phyloP scores from a whole-genome alignment of 495 filamentous ascomycete species.

The Penicillium verhagenii region DNA sequence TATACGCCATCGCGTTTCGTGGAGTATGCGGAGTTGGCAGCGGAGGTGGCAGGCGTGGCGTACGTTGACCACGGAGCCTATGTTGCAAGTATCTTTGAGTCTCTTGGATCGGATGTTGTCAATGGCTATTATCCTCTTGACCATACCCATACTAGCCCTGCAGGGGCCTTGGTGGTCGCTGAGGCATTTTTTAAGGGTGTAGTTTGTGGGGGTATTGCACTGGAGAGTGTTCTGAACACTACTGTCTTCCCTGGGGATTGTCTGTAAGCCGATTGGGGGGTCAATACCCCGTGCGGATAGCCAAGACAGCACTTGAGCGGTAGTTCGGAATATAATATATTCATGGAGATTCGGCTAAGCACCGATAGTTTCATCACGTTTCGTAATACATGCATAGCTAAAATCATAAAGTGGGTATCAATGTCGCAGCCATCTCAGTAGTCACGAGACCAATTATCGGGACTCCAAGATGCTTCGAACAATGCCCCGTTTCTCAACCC shows the following conservation, averaged over 20 bases:
- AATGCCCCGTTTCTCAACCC: slow-evolving; percentile 49
- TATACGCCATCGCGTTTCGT: slow-evolving; percentile 53
- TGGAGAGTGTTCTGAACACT: slow-evolving; percentile 34
- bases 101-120: slow-evolving; percentile 43
- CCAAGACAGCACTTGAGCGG: not conserved
- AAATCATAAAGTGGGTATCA: slow-evolving; percentile 1
- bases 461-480: slow-evolving; percentile 45
- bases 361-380: not conserved
- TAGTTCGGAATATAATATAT: not conserved
- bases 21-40: slow-evolving; percentile 53
- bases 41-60: slow-evolving; percentile 39
- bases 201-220: slow-evolving; percentile 36
- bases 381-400: slow-evolving; percentile 4
- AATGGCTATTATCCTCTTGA: slow-evolving; percentile 58
- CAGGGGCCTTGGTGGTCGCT: slow-evolving; percentile 56
- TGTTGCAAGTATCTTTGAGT: slow-evolving; percentile 50
- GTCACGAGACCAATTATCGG: not conserved
- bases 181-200: slow-evolving; percentile 63
- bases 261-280: slow-evolving; percentile 8
- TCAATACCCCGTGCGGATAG: not conserved
- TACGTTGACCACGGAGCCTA: slow-evolving; percentile 65
- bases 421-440: not conserved
- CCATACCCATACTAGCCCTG: slow-evolving; percentile 63
- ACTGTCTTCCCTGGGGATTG: slow-evolving; percentile 33
- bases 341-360: not conserved